These are phyloP conservation scores for Halophytophthora polymorphica DNA, from an alignment of 352 stramenopile species.

Conservation along the genomic window DNA sequence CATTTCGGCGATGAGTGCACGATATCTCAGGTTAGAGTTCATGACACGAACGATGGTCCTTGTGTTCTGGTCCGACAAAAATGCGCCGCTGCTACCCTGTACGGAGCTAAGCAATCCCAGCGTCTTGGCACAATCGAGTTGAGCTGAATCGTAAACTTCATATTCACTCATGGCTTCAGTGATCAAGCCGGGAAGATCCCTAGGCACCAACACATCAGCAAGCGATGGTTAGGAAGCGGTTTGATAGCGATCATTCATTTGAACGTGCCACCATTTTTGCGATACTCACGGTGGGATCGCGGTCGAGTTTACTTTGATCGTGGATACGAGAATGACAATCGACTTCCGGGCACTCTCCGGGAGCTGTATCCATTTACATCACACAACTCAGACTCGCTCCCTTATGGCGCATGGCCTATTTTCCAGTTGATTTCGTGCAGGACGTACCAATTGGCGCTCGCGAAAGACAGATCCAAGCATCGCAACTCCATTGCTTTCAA, in stretches of 20 bases:
- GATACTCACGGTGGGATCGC: slow-evolving; percentile 9
- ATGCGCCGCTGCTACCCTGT: neutral
- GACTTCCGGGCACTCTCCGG: slow-evolving; percentile 4
- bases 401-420: neutral
- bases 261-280: neutral
- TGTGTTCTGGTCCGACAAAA: slow-evolving; percentile 18
- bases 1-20: slow-evolving; percentile 15
- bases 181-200: slow-evolving; percentile 4
- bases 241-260: neutral
- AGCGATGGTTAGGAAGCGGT: neutral
- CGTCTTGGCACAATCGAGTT: slow-evolving; percentile 11
- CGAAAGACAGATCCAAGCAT: slow-evolving; percentile 9
- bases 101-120: slow-evolving; percentile 8
- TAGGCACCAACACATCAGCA: neutral
- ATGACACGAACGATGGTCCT: slow-evolving; percentile 24
- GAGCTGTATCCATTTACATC: neutral
- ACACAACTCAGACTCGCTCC: neutral
- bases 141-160: slow-evolving; percentile 1
- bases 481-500: neutral
- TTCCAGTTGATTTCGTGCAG: neutral
- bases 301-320: neutral
- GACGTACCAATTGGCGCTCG: slow-evolving; percentile 15
- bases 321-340: slow-evolving; percentile 8
- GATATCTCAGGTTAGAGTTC: slow-evolving; percentile 18
- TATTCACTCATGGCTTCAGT: slow-evolving; percentile 13